phyloP scores from a whole-genome alignment of 306 rosid species.

The Dryas drummondii region DNA sequence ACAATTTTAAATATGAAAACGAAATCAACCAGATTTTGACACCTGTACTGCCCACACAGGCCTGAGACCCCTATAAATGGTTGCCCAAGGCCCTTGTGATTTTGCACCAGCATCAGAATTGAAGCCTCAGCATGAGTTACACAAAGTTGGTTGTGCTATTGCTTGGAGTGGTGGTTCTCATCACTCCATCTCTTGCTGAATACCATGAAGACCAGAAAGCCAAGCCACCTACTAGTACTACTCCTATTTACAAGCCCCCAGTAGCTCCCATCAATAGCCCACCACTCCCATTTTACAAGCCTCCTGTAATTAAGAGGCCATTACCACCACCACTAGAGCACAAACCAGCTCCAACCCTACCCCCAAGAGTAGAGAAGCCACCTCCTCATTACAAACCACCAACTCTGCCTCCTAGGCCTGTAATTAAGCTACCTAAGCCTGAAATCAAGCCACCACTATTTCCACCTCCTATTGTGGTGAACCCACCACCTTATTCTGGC shows the following conservation, averaged over 20 bases:
- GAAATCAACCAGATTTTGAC: background rate
- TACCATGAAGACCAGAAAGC: background rate
- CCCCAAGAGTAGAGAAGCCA: background rate
- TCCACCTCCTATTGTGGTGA: constrained; percentile 2
- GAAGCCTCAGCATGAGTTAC: background rate
- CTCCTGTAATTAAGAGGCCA: background rate
- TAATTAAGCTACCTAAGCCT: background rate
- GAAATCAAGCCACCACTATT: background rate
- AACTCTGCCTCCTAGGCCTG: background rate
- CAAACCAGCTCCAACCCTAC: background rate
- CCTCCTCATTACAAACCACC: constrained; percentile 1
- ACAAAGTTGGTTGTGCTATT: constrained; percentile 10
- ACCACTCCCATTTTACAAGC: background rate
- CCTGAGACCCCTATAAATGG: background rate
- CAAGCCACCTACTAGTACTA: background rate
- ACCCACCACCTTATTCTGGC: background rate
- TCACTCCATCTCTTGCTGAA: constrained; percentile 12
- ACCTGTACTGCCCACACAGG: background rate
- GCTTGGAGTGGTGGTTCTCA: constrained; percentile 10
- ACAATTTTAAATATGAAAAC: background rate
- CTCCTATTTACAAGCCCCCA: background rate
- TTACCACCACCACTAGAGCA: background rate
- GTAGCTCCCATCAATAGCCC: background rate
- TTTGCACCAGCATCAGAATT: background rate
- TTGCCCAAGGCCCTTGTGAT: background rate